Conservation (phyloP, 2,329 filamentous ascomycete species). For the Microsporum audouinii region DNA sequence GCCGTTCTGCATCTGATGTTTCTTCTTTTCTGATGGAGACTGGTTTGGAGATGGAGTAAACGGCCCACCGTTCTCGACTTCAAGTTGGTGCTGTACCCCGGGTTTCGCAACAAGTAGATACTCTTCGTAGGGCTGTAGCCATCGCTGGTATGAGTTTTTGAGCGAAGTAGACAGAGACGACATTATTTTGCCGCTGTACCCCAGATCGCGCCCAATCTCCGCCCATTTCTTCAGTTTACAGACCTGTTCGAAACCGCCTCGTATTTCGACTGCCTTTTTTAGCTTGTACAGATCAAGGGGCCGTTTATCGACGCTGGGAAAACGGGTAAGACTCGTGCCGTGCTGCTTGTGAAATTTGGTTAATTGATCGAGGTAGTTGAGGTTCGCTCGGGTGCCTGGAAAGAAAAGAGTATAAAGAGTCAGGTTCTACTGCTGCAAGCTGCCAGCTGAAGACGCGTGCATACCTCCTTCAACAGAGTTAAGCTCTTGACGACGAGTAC, state of each 20-base stretch:
- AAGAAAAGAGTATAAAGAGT: conserved; percentile 22
- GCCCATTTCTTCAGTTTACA: conserved; percentile 99
- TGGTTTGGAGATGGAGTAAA: conserved; percentile 67
- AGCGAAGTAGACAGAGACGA: conserved; percentile 93
- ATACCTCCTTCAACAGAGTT: conserved; percentile 97
- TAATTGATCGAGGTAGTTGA: conserved; percentile 90
- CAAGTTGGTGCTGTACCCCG: conserved; percentile 89
- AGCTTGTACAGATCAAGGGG: conserved; percentile 89
- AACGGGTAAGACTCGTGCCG: conserved; percentile 82
- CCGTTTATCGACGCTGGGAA: conserved; percentile 95
- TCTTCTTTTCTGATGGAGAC: conserved; percentile 56
- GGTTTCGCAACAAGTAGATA: conserved; percentile 85
- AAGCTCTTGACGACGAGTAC: conserved; percentile 87
- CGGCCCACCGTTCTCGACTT: conserved; percentile 84
- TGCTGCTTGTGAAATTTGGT: conserved; percentile 95
- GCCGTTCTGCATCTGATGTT: conserved; percentile 24
- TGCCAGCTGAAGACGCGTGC: conserved; percentile 9
- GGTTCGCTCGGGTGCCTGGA: conserved; percentile 79
- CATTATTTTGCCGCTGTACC: conserved; percentile 99
- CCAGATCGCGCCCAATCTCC: conserved; percentile 89
- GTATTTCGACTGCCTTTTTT: conserved; percentile 90
- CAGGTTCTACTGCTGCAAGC: conserved; percentile 32
- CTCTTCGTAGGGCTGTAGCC: conserved; percentile 93
- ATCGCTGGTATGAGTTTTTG: conserved; percentile 96
- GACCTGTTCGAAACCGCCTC: conserved; percentile 90